Conservation (phyloP, 345 rosid genomes). For the Pelargonium nanum region DNA sequence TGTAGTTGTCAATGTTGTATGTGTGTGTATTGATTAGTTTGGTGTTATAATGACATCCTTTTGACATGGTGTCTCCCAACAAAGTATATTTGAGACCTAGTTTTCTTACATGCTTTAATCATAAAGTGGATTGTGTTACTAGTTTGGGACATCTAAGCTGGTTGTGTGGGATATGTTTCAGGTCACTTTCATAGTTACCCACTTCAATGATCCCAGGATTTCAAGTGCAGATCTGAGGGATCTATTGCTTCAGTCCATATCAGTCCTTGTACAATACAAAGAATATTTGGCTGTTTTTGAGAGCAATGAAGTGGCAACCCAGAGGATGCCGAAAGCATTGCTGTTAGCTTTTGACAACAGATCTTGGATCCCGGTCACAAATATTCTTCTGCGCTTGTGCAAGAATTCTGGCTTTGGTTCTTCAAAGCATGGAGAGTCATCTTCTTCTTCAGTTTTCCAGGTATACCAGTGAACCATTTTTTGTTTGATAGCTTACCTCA, state of each 20-base stretch:
- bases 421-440: slow-evolving; percentile 75
- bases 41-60: neutral
- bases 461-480: slow-evolving; percentile 25
- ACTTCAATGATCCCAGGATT: slow-evolving; percentile 88
- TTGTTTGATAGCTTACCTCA: neutral
- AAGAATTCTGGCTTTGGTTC: slow-evolving; percentile 76
- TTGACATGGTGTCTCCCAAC: neutral
- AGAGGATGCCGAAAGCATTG: slow-evolving; percentile 63
- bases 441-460: slow-evolving; percentile 75
- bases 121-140: neutral
- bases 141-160: slow-evolving; percentile 1
- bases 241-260: slow-evolving; percentile 91
- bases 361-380: slow-evolving; percentile 91
- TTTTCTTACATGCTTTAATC: neutral
- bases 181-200: slow-evolving; percentile 83
- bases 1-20: neutral
- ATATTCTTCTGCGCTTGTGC: slow-evolving; percentile 77
- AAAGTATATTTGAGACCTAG: neutral
- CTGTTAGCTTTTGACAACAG: slow-evolving; percentile 88
- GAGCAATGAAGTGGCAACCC: slow-evolving; percentile 73
- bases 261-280: slow-evolving; percentile 81
- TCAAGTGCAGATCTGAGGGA: slow-evolving; percentile 80
- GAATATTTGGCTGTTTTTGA: slow-evolving; percentile 81
- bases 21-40: neutral
- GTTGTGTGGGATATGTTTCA: slow-evolving; percentile 18